These are phyloP conservation scores for Diaporthe aspalathi DNA, from an alignment of 2,329 filamentous ascomycete species.

Conservation along the genomic window DNA sequence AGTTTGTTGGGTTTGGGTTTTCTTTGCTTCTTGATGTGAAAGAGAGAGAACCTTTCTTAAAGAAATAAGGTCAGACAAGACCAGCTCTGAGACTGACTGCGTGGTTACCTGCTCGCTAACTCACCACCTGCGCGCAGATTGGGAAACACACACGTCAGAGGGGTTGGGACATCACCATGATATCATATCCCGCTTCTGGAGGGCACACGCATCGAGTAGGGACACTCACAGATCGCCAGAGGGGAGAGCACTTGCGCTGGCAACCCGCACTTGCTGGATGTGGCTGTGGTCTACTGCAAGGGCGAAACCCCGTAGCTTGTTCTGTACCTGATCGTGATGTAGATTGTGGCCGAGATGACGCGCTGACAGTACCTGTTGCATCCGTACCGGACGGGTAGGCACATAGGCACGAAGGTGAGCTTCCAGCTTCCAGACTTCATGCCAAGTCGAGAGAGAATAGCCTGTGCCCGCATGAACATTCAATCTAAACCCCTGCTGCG, in stretches of 20 bases:
- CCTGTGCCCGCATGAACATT: constrained; percentile 15
- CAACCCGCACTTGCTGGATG: neutral
- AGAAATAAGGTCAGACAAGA: no score
- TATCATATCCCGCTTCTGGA: constrained; percentile 14
- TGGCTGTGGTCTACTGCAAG: neutral
- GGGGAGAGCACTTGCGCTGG: neutral
- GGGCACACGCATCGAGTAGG: neutral
- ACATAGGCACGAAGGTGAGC: neutral
- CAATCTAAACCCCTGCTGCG: constrained; percentile 27
- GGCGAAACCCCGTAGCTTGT: neutral
- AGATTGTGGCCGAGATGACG: neutral
- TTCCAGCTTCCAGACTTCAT: neutral
- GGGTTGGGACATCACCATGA: constrained; percentile 28
- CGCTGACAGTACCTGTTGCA: neutral
- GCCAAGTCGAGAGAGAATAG: neutral
- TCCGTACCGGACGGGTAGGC: neutral
- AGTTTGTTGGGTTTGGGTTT: neutral
- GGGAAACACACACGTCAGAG: constrained; percentile 25
- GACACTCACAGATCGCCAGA: neutral
- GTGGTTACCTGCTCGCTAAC: neutral
- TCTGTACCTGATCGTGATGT: neutral
- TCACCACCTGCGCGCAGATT: constrained; percentile 4
- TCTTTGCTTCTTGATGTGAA: neutral
- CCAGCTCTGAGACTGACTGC: neutral
- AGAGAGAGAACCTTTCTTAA: constrained; percentile 6